phyloP scores from a whole-genome alignment of 2,329 filamentous ascomycete genomes.

The Monosporascus cannonballus region DNA sequence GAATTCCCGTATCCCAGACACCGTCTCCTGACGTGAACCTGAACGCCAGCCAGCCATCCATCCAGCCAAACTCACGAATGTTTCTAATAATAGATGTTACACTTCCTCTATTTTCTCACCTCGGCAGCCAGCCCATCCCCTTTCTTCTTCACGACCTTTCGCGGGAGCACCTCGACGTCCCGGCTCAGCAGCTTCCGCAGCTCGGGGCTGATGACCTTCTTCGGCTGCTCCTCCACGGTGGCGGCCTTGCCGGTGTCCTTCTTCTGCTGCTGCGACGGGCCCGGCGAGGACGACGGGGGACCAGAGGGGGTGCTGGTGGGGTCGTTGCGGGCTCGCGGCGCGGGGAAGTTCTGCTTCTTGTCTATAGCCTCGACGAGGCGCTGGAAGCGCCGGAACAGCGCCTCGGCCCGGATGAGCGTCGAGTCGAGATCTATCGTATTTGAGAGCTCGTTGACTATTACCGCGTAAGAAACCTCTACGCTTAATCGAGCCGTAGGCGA shows the following conservation, averaged over 20 bases:
- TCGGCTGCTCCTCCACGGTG: conserved; percentile 24
- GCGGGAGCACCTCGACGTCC: conserved; percentile 22
- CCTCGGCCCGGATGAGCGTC: conserved; percentile 81
- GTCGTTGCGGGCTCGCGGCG: conserved; percentile 31
- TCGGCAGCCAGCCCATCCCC: conserved; percentile 18
- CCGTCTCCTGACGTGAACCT: too few relatives aligned
- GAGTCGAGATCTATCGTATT: conserved; percentile 86
- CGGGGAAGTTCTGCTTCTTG: conserved; percentile 81
- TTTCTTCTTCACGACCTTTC: conserved; percentile 20
- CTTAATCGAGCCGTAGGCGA: background rate
- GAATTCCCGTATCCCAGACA: too few relatives aligned
- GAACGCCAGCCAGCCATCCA: too few relatives aligned
- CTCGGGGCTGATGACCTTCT: conserved; percentile 51
- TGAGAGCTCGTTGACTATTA: conserved; percentile 84
- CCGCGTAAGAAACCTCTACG: conserved; percentile 11
- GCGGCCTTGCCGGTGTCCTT: conserved; percentile 30
- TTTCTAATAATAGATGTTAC: too few relatives aligned
- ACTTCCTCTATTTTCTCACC: conserved; percentile 5
- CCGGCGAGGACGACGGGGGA: conserved; percentile 3
- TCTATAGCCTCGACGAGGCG: conserved; percentile 86
- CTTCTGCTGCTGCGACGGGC: conserved; percentile 8
- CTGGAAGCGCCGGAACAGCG: conserved; percentile 81
- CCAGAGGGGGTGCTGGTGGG: conserved; percentile 11
- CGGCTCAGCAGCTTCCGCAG: conserved; percentile 47
- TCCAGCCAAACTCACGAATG: too few relatives aligned